phyloP scores from a whole-genome alignment of 1,284 basidiomycete genomes.

The Xerocomus alliaceus region DNA sequence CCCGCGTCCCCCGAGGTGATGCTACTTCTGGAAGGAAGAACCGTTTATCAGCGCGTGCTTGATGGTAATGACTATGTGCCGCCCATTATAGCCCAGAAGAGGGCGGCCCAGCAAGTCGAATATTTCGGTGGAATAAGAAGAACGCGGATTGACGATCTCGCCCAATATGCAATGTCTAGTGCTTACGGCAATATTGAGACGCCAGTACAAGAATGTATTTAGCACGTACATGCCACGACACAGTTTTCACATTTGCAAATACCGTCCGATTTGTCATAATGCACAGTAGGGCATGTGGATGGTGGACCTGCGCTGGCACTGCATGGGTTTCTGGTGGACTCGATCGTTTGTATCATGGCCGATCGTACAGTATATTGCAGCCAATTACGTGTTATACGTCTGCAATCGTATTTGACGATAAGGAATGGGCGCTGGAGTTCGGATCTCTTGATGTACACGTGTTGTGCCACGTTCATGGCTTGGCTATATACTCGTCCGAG shows the following conservation, averaged over 20 bases:
- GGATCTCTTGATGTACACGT: constrained; percentile 30
- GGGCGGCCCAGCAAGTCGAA: not conserved
- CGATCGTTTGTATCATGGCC: not conserved
- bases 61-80: constrained; percentile 13
- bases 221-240: too few species aligned
- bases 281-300: not conserved
- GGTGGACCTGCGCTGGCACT: not conserved
- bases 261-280: not conserved
- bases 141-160: too few species aligned
- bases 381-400: constrained; percentile 9
- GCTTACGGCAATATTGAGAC: not conserved
- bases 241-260: constrained; percentile 32
- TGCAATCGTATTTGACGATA: constrained; percentile 39
- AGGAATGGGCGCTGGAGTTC: constrained; percentile 17
- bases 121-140: not conserved
- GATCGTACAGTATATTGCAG: not conserved
- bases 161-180: not conserved
- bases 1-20: constrained; percentile 40
- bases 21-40: constrained; percentile 29
- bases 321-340: not conserved
- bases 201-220: not conserved
- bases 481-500: constrained; percentile 1
- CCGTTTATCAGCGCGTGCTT: constrained; percentile 23
- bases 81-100: constrained; percentile 8
- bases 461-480: constrained; percentile 20